phyloP scores from a whole-genome alignment of 306 rosid species.

The Fragaria vesca region DNA sequence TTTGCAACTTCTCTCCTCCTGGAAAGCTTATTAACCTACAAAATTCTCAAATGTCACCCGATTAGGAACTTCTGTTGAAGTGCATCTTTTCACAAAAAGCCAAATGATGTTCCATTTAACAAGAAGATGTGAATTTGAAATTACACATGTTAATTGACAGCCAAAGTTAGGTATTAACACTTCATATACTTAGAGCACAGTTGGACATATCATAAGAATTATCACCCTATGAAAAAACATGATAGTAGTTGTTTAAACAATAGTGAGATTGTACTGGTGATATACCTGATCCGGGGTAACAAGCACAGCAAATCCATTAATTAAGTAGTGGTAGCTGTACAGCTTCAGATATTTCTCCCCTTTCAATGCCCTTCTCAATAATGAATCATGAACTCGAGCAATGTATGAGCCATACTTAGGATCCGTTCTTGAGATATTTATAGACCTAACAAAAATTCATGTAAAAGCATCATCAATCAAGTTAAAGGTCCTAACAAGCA shows the following conservation, averaged over 20 bases:
- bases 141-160: neutral
- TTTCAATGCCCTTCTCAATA: conserved; percentile 69
- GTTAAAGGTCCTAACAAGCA: conserved; percentile 20
- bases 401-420: conserved; percentile 52
- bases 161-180: neutral
- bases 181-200: conserved; percentile 8
- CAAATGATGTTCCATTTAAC: neutral
- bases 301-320: conserved; percentile 88
- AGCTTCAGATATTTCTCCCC: conserved; percentile 94
- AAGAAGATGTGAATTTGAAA: neutral
- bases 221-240: neutral
- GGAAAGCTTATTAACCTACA: conserved; percentile 77
- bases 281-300: conserved; percentile 83
- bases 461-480: conserved; percentile 21
- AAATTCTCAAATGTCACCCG: conserved; percentile 14
- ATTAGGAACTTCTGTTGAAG: neutral
- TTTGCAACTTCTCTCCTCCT: conserved; percentile 81
- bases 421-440: conserved; percentile 56
- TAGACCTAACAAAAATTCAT: conserved; percentile 25
- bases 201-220: conserved; percentile 6
- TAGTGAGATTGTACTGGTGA: conserved; percentile 1
- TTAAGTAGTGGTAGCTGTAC: conserved; percentile 92
- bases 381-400: conserved; percentile 79
- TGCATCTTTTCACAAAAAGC: neutral
- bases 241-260: neutral